Evolutionary conservation across 495 filamentous ascomycete genomes (phyloP), one percentile per base, ranked within the genome.

Genomic region (Amniculicola lignicola): DNA sequence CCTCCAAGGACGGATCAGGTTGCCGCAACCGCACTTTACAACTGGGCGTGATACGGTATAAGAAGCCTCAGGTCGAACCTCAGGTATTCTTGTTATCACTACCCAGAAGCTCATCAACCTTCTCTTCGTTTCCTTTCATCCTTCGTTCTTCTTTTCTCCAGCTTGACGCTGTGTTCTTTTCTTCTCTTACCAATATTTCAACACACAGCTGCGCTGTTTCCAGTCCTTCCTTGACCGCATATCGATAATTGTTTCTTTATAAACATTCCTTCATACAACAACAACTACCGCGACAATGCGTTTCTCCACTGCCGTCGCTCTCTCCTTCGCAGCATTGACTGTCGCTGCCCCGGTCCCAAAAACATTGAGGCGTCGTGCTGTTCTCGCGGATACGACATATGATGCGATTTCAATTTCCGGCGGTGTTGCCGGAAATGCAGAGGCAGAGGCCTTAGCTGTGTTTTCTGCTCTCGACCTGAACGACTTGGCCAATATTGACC

Each of bases 361-460:
- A 5, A 21, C 50, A 5, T 23, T 42, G 21, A 57, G 33, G 16
- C 54, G 54, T 35, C 37, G 27, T 18, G 35, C 42, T 47, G 55
- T 59, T 19, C 39, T 59, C 15, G 38, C 25, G 12, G 37, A 35
- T 27, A 47, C 31, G 4, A 45, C 37, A 16, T 59, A 52, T 38
- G 29, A 36, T 39, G 28, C 33, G 15, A 72, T 74, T 62, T 64
- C 68, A 31, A 60, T 76, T 27, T 75, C 72, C 3, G 62, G 52
- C 38, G 74, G 74, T 2, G 66, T 71, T 2, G 69, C 68, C 11
- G 73, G 74, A 10, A 70, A 76, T 37, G 73, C 70, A 24, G 64
- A 74, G 9, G 67, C 64, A 4, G 72, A 74, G 45, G 74, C 73
- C 21, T 54, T 70, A 39, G 65, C 69, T 36, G 71, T 72, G 59